Conservation (phyloP, 129 eudicot genomes). For the Scalesia atractyloides region DNA sequence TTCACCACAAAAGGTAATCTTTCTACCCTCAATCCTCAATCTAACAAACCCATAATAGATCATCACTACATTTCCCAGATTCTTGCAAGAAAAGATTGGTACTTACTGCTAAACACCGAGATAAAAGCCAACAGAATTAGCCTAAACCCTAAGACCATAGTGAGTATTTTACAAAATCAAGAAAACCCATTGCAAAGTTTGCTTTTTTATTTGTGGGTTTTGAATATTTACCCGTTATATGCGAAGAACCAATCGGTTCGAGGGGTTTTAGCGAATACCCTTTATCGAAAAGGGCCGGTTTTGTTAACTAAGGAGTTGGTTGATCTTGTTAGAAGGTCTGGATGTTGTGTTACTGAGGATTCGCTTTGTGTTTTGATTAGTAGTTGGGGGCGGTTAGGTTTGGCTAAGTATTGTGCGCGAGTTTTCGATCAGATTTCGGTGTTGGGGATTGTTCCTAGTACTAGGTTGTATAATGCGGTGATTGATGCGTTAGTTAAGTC, state of each 20-base stretch:
- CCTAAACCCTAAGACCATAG: slow-evolving; percentile 49
- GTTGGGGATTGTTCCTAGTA: slow-evolving; percentile 67
- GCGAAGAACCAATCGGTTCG: slow-evolving; percentile 58
- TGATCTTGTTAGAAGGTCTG: slow-evolving; percentile 55
- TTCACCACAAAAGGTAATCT: slow-evolving; percentile 46
- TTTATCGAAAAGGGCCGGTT: slow-evolving; percentile 80
- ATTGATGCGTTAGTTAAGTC: slow-evolving; percentile 81
- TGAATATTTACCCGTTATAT: slow-evolving; percentile 42
- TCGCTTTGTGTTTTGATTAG: slow-evolving; percentile 65
- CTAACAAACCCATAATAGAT: slow-evolving; percentile 50
- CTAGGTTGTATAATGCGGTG: slow-evolving; percentile 86
- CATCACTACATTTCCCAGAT: slow-evolving; percentile 56
- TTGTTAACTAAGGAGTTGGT: slow-evolving; percentile 63
- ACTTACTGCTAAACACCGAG: slow-evolving; percentile 67
- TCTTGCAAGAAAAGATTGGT: slow-evolving; percentile 82
- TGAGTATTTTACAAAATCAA: slow-evolving; percentile 80
- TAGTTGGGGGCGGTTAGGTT: slow-evolving; percentile 97
- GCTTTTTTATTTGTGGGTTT: slow-evolving; percentile 83
- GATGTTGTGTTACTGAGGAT: slow-evolving; percentile 62
- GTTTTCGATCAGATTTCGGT: slow-evolving; percentile 82
- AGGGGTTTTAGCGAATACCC: slow-evolving; percentile 54
- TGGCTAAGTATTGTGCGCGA: slow-evolving; percentile 76
- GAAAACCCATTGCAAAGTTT: slow-evolving; percentile 63
- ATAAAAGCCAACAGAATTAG: slow-evolving; percentile 48
- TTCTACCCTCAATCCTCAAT: slow-evolving; percentile 31